A percentile compares a stretch with the other conserved stretches of the same genome.
These are phyloP conservation scores for Aspergillus carbonarius DNA, from an alignment of 2,329 filamentous ascomycete species.

Conservation along the genomic window DNA sequence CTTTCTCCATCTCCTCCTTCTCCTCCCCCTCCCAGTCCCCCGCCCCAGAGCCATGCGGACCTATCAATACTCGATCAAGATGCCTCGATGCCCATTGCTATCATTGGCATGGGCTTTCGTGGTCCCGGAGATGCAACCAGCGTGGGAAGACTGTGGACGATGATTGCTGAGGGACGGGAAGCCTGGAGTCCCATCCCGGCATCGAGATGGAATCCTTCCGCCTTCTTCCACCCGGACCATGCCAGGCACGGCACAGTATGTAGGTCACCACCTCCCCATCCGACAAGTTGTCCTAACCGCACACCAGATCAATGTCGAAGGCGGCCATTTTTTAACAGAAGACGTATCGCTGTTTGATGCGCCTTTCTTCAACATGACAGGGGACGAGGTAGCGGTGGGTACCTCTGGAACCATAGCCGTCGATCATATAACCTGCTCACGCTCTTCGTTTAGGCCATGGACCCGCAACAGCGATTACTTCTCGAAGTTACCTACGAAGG, in stretches of 20 bases:
- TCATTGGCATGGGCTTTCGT: conserved; percentile 28
- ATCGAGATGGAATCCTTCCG: conserved; percentile 20
- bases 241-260: conserved; percentile 26
- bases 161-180: conserved; percentile 22
- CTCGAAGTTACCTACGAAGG: conserved; percentile 32
- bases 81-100: conserved; percentile 23
- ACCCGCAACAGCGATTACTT: conserved; percentile 31
- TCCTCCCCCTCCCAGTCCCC: not conserved
- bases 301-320: conserved; percentile 26
- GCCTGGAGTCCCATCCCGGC: conserved; percentile 22
- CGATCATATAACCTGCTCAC: not conserved
- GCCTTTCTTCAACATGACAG: conserved; percentile 36
- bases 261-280: not conserved
- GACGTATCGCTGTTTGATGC: conserved; percentile 33
- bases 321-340: conserved; percentile 27
- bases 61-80: not conserved
- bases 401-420: not conserved
- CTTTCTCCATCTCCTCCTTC: not conserved
- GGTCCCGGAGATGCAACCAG: conserved; percentile 24
- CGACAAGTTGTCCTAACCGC: not conserved
- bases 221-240: conserved; percentile 29
- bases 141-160: conserved; percentile 22
- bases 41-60: not conserved
- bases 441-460: conserved; percentile 25
- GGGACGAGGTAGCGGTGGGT: conserved; percentile 30